Percentiles rank a stretch among this genome's conserved stretches.
These are phyloP conservation scores for Diaporthe sp. DNA, from an alignment of 2,329 filamentous ascomycete species.

Conservation along the genomic window DNA sequence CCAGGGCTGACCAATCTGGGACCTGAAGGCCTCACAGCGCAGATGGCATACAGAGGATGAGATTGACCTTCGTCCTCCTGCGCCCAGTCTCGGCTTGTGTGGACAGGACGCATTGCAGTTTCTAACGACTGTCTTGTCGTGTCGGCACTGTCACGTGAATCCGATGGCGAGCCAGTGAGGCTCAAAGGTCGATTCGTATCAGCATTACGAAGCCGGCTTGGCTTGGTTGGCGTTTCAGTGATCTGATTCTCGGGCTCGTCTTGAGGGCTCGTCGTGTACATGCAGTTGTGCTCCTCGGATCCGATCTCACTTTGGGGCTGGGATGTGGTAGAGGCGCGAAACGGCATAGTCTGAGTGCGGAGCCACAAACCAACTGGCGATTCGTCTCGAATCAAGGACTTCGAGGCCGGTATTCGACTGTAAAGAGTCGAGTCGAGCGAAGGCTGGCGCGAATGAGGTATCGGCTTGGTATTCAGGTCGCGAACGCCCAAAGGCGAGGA, in stretches of 20 bases:
- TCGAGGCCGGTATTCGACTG: conserved; percentile 33
- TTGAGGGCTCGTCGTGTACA: background rate
- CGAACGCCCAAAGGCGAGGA: conserved; percentile 24
- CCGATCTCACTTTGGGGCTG: conserved; percentile 24
- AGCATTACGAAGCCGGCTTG: background rate
- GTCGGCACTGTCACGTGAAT: background rate
- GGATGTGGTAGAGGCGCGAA: conserved; percentile 28
- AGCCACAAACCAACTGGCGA: conserved; percentile 40
- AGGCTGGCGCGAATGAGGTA: conserved; percentile 5
- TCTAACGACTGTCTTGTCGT: background rate
- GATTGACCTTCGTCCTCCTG: background rate
- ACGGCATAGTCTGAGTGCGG: conserved; percentile 36
- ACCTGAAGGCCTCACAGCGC: background rate
- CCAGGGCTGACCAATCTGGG: background rate
- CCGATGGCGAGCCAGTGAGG: background rate
- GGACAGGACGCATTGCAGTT: background rate
- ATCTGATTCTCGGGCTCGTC: background rate
- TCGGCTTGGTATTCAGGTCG: background rate
- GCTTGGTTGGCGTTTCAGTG: background rate
- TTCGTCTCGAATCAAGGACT: conserved; percentile 37
- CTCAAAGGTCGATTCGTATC: background rate
- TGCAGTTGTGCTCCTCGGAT: background rate
- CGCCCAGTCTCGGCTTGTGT: background rate
- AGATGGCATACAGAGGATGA: background rate
- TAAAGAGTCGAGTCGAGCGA: conserved; percentile 29